Conservation (phyloP, 257 asterid genomes). For the Euphrasia confusa region DNA sequence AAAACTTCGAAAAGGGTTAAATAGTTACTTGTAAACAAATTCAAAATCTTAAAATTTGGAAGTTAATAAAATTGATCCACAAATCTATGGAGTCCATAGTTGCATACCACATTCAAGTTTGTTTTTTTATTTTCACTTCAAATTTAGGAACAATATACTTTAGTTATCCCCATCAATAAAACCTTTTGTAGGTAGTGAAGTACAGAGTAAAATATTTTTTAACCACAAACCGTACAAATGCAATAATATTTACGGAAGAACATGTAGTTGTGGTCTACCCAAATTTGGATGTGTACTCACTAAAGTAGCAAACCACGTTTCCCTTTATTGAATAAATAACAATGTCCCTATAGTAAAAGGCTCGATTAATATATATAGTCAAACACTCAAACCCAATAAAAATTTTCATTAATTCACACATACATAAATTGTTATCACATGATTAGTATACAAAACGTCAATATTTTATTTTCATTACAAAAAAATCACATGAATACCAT, state of each 20-base stretch:
- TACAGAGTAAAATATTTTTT: background rate
- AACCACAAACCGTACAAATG: slow-evolving; percentile 2
- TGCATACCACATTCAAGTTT: background rate
- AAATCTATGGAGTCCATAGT: no score
- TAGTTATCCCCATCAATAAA: no score
- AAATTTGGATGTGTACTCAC: background rate
- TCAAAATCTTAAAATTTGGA: no score
- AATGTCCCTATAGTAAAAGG: background rate
- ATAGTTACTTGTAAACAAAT: no score
- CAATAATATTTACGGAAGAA: background rate
- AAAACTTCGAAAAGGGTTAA: no score
- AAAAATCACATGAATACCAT: no score
- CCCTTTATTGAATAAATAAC: background rate
- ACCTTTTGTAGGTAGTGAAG: background rate
- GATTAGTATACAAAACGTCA: no score
- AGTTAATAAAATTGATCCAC: no score
- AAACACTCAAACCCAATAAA: background rate
- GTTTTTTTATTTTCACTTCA: background rate
- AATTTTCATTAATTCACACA: no score
- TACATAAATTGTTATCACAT: no score
- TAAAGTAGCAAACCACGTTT: background rate
- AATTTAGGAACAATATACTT: background rate
- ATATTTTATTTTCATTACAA: no score
- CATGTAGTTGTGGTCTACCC: background rate
- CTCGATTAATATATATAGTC: no score